Evolutionary conservation across 768 basidiomycete species (phyloP), one percentile per base, ranked within the genome.

Genomic region (Nidula microcarpa): DNA sequence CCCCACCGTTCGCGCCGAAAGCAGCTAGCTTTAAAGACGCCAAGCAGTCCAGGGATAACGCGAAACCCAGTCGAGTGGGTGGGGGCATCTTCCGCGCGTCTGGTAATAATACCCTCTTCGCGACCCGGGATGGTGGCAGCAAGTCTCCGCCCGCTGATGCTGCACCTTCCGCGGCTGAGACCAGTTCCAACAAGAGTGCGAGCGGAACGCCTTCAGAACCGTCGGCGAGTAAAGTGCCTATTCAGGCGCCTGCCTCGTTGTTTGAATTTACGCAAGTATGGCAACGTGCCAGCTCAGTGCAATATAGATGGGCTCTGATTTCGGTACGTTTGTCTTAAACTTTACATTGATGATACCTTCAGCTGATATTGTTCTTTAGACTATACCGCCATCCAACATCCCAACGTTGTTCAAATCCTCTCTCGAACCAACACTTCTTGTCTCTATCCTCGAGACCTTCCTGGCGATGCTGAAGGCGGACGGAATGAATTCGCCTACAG

Each of bases 31-130:
- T 87, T 66, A 68, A 74, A 55, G 80, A 85, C 30, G 85, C 79
- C 5, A 87, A 85, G 60, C 72, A 78, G 50, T 74, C 73, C 0
- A 80, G 87, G 30, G 78, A 82, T 11, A 72, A 51, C 43, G 68
- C 67, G 10, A 77, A 72, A 51, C 68, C 59, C 14, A 73, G 70
- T 51, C 74, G 74, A 39, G 78, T 83, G 3, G 83, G 86, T 0
- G 89, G 88, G 6, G 89, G 89, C 0, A 86, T 92, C 49, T 89
- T 92, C 69, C 79, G 83, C 30, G 68, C 75, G 2, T 76, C 81
- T 10, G 90, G 89, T 1, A 71, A 79, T 14, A 80, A 77, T 43
- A 85, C 79, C 1, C 65, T 90, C 8, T 79, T 91, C 55, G 61
- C 74, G 59, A 11, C 39, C 49, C 3, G 49, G 43, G 49, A 47